A percentile compares a stretch with the other conserved stretches of the same genome.
These are phyloP conservation scores for Pseudoneurospora amorphoporcata DNA, from an alignment of 495 filamentous ascomycete genomes.

Conservation along the genomic window DNA sequence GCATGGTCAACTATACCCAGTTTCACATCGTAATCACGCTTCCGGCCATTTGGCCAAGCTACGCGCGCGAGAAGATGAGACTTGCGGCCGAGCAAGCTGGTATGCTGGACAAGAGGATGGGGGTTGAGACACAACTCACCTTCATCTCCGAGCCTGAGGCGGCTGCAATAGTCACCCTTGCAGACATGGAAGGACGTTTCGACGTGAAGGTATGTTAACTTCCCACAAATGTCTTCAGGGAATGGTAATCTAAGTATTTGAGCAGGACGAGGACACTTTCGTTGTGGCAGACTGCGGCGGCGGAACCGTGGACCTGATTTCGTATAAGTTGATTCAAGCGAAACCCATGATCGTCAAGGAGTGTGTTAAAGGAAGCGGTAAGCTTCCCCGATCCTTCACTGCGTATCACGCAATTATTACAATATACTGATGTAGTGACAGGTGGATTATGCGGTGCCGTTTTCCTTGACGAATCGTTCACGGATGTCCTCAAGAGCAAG, in stretches of 20 bases:
- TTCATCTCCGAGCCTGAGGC: slow-evolving; percentile 22
- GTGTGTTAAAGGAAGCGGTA: slow-evolving; percentile 11
- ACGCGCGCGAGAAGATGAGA: slow-evolving; percentile 9
- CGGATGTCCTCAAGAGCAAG: slow-evolving; percentile 2
- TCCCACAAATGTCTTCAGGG: background rate
- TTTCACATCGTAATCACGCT: slow-evolving; percentile 21
- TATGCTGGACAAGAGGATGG: slow-evolving; percentile 6
- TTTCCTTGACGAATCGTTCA: slow-evolving; percentile 13
- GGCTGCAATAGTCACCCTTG: slow-evolving; percentile 13
- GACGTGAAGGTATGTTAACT: background rate
- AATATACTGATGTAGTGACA: background rate
- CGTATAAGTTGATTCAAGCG: slow-evolving; percentile 1
- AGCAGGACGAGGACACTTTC: slow-evolving; percentile 10
- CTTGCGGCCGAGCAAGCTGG: slow-evolving; percentile 9
- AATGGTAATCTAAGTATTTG: background rate
- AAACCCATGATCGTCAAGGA: slow-evolving; percentile 8
- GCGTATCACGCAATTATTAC: too few relatives aligned
- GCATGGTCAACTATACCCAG: background rate
- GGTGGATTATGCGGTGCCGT: slow-evolving; percentile 10
- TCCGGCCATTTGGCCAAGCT: slow-evolving; percentile 21
- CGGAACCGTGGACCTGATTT: slow-evolving; percentile 16
- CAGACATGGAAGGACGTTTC: slow-evolving; percentile 2
- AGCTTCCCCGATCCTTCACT: background rate
- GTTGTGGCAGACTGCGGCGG: slow-evolving; percentile 15
- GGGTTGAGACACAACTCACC: slow-evolving; percentile 3